A percentile compares a stretch with the other conserved stretches of the same genome.
phyloP scores from a whole-genome alignment of 495 filamentous ascomycete genomes.

The Aspergillus sclerotiicarbonarius region DNA sequence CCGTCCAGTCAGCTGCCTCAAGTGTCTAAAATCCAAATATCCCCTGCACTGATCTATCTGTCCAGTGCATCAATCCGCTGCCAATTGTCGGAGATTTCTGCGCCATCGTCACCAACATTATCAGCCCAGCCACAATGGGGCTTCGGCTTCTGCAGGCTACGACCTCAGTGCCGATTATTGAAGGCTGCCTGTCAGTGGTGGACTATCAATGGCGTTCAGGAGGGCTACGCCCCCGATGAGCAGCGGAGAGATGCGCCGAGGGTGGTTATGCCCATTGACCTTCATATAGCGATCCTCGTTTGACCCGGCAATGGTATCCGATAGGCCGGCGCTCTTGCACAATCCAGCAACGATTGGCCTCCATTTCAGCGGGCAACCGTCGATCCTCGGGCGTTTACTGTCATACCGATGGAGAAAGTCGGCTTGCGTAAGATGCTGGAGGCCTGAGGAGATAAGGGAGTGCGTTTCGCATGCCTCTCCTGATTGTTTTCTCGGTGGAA shows the following conservation, averaged over 20 bases:
- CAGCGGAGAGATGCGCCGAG: background rate
- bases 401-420: background rate
- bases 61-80: conserved; percentile 19
- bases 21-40: background rate
- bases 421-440: background rate
- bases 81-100: conserved; percentile 15
- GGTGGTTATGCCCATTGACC: background rate
- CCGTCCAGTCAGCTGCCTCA: background rate
- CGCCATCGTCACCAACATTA: background rate
- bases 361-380: conserved; percentile 5
- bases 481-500: conserved; percentile 1
- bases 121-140: conserved; percentile 8
- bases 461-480: background rate
- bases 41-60: conserved; percentile 14
- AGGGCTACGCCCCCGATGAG: background rate
- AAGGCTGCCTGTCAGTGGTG: background rate
- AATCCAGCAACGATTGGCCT: conserved; percentile 20
- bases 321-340: conserved; percentile 13
- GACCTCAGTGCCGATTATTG: background rate
- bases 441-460: background rate
- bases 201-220: background rate
- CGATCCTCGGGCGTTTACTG: conserved; percentile 21
- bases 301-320: background rate
- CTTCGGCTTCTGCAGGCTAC: background rate
- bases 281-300: conserved; percentile 10